A percentile compares a stretch with the other conserved stretches of the same genome.
Conservation (phyloP, 805 yeast species). For the Sungouiozyma ichnusensis region DNA sequence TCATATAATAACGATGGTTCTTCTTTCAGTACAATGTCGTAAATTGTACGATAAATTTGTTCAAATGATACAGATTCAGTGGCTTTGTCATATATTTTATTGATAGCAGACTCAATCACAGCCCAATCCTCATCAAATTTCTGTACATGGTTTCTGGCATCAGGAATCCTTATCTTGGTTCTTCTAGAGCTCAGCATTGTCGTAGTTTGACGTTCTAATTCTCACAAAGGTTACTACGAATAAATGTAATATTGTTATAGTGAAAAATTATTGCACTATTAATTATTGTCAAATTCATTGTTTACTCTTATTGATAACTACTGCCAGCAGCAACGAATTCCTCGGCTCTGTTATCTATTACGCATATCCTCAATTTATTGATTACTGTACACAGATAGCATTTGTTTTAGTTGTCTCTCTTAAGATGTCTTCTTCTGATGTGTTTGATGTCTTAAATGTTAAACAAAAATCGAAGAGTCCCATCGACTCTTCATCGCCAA, state of each 20-base stretch:
- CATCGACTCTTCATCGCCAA: conserved; percentile 9
- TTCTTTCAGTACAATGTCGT: conserved; percentile 49
- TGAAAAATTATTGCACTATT: too few species aligned
- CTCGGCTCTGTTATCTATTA: too few species aligned
- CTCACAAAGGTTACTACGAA: too few species aligned
- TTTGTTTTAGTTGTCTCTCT: not conserved
- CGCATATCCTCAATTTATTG: too few species aligned
- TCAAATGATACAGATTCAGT: conserved; percentile 73
- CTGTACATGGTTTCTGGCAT: conserved; percentile 26
- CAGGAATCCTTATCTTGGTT: conserved; percentile 59
- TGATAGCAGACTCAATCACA: conserved; percentile 53
- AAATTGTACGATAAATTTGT: conserved; percentile 69
- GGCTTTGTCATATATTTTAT: conserved; percentile 58
- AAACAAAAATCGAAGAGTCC: conserved; percentile 29
- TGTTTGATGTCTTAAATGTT: conserved; percentile 67
- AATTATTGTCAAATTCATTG: not conserved
- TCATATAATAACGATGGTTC: conserved; percentile 9
- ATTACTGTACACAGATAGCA: not conserved
- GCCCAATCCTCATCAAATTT: conserved; percentile 63
- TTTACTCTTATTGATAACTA: not conserved
- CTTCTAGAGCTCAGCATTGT: conserved; percentile 17
- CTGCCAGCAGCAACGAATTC: not conserved
- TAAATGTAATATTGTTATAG: too few species aligned
- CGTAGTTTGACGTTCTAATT: not conserved
- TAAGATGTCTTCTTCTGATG: conserved; percentile 42